Conservation (phyloP, 345 rosid species). For the Populus nigra region DNA sequence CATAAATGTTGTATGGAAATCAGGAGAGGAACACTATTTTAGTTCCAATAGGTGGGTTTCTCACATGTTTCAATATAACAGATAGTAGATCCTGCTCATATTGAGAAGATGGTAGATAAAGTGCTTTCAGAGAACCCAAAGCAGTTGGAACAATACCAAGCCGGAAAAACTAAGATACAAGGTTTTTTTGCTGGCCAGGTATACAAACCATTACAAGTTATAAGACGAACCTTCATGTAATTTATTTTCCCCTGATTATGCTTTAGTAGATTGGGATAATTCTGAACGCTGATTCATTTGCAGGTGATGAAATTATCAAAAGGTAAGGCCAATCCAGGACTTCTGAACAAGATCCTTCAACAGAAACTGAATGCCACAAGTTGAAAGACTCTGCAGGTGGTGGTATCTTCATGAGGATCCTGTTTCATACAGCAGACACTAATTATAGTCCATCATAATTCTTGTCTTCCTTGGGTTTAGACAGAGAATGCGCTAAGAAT, state of each 20-base stretch:
- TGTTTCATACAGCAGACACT: not conserved
- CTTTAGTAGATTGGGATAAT: too few relatives aligned
- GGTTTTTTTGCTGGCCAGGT: slow-evolving; percentile 97
- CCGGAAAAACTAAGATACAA: slow-evolving; percentile 81
- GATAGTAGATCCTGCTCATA: slow-evolving; percentile 77
- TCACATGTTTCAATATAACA: slow-evolving; percentile 32
- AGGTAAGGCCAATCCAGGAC: slow-evolving; percentile 87
- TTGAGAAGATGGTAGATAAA: slow-evolving; percentile 73
- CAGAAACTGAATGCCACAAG: slow-evolving; percentile 63
- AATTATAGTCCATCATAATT: not conserved
- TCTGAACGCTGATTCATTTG: slow-evolving; percentile 14
- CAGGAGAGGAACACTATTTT: not conserved
- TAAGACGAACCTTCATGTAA: not conserved
- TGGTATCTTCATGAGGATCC: not conserved
- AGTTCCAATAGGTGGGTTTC: not conserved
- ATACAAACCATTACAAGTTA: slow-evolving; percentile 10
- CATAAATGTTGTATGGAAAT: not conserved
- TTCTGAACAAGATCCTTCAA: slow-evolving; percentile 73
- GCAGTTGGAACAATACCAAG: slow-evolving; percentile 82
- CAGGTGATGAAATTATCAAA: slow-evolving; percentile 91
- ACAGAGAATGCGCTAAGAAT: not conserved
- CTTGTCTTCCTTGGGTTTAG: not conserved
- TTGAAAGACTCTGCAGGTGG: slow-evolving; percentile 26
- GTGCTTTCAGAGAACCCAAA: slow-evolving; percentile 71
- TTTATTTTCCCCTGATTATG: not conserved